Evolutionary conservation across 2,329 filamentous ascomycete species (phyloP).

Genomic region (Colletotrichum endophyticum): DNA sequence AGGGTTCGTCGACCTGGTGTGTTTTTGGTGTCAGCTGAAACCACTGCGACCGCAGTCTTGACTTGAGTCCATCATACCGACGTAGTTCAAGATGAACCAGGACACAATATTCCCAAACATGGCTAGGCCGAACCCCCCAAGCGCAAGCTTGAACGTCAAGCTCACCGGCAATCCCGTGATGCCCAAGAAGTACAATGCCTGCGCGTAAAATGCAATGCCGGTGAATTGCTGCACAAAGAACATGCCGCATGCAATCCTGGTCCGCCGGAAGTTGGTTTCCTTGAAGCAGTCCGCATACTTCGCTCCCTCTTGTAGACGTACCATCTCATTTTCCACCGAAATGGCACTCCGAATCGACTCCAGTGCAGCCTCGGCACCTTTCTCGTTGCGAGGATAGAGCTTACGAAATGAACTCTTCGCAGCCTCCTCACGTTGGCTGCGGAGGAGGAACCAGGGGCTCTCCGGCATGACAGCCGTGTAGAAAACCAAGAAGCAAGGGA

Average conservation of each 20-base stretch:
- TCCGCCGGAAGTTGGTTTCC: neutral
- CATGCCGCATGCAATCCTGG: constrained; percentile 30
- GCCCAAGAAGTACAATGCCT: neutral
- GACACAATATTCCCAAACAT: neutral
- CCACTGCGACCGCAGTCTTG: no score
- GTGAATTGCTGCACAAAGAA: constrained; percentile 33
- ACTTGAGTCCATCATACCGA: neutral
- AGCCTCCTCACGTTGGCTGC: neutral
- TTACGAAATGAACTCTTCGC: neutral
- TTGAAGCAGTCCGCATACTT: constrained; percentile 7
- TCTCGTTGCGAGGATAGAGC: neutral
- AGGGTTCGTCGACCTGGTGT: neutral
- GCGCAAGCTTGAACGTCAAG: constrained; percentile 3
- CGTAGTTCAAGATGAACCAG: neutral
- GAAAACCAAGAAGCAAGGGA: neutral
- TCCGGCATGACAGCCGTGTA: neutral
- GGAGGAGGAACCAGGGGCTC: neutral
- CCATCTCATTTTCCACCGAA: neutral
- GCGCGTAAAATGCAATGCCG: constrained; percentile 26
- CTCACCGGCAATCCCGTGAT: neutral
- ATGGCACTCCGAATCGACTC: neutral
- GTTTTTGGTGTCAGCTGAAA: no score
- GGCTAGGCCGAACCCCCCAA: neutral
- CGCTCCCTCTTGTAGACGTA: neutral
- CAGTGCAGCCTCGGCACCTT: neutral